Evolutionary conservation across 2,329 filamentous ascomycete genomes (phyloP), one percentile per base, ranked within the genome.

Genomic region (Verticillium albo-atrum): DNA sequence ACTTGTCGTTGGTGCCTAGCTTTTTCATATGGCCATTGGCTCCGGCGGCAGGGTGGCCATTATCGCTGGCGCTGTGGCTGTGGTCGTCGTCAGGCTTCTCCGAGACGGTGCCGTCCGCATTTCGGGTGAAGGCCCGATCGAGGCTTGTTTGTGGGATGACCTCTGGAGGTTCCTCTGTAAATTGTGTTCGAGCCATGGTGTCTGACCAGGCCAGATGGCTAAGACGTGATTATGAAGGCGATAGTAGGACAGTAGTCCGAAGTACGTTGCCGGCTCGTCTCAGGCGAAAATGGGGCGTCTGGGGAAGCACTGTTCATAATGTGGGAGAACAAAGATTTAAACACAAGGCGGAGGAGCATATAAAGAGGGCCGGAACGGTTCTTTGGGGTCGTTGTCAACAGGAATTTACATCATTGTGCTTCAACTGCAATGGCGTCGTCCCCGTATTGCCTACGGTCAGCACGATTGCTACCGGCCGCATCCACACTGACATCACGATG

Each of bases 1-100:
- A 71, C 68, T 76, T 77, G 61, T 75, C 75, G 62, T 75, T 64
- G 1, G 73, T 72, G 25, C 71, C 72, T 12, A 73, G 53, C 65
- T 75, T 76, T 58, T 76, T 71, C 9, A 75, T 64, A 23, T 60
- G 62, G 25, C 57, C 32, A 12, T 56, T 58, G 12, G 52, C 56
- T 6, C 61, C 60, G 4, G 60, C 67, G 34, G 62, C 61, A 27
- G 51, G 60, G 10, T 86, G 85, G 69, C 68, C 72, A 54, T 69
- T 68, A 6, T 64, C 62, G 60, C 68, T 74, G 25, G 67, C 65
- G 23, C 73, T 61, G 10, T 66, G 67, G 47, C 72, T 70, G 30
- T 74, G 69, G 47, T 74, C 71, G 5, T 54, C 42, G 2, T 57
- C 32, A 5, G 25, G 47, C 47, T 25, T 15, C 3, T 37, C 10